phyloP scores from a whole-genome alignment of 176 grass and related monocot species.

The Zizania latifolia region DNA sequence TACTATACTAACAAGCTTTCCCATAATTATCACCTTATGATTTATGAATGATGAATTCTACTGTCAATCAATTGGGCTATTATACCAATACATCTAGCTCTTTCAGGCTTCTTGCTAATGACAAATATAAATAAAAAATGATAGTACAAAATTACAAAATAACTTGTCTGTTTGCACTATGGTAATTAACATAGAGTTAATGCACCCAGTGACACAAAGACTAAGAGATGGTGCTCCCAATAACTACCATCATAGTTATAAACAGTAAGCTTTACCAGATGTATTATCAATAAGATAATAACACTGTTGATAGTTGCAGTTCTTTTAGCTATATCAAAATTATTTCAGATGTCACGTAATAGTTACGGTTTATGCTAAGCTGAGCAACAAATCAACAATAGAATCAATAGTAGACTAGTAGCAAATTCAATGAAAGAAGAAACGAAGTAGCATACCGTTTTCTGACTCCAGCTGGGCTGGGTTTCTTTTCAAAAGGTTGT shows the following conservation, averaged over 20 bases:
- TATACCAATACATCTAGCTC: neutral
- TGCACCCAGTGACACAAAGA: neutral
- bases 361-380: neutral
- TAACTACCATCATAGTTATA: neutral
- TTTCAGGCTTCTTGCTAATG: neutral
- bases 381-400: neutral
- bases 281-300: neutral
- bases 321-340: neutral
- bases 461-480: conserved; percentile 55
- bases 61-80: neutral
- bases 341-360: neutral
- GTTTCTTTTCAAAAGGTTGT: conserved; percentile 67
- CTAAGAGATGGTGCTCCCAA: neutral
- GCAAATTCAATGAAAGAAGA: neutral
- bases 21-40: too few relatives aligned
- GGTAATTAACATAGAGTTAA: neutral
- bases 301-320: neutral
- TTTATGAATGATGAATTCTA: too few relatives aligned
- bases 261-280: neutral
- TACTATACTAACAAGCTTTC: neutral
- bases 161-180: neutral
- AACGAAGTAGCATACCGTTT: conserved; percentile 60
- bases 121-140: neutral
- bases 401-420: neutral
- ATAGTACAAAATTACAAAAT: neutral